Evolutionary conservation across 2,329 filamentous ascomycete genomes (phyloP).

Genomic region (Chaetomium globosum): DNA sequence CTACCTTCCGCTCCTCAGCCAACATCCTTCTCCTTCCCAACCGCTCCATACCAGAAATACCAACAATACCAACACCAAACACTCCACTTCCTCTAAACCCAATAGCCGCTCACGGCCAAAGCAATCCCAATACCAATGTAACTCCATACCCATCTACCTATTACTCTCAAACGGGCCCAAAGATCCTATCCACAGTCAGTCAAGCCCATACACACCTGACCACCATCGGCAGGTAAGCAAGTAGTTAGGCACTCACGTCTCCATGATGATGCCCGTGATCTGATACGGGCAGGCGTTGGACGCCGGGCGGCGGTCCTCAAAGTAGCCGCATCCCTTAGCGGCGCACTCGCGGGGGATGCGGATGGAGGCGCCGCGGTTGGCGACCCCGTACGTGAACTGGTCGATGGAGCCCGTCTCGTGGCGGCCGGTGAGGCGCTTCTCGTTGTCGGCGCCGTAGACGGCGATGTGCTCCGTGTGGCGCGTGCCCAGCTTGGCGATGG

Average conservation of each 20-base stretch:
- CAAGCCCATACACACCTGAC: neutral
- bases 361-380: conserved; percentile 93
- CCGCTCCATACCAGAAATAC: neutral
- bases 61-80: neutral
- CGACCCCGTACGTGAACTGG: conserved; percentile 89
- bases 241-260: conserved; percentile 34
- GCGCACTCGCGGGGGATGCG: conserved; percentile 72
- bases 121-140: neutral
- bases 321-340: conserved; percentile 72
- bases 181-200: neutral
- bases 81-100: neutral
- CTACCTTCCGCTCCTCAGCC: neutral
- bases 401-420: conserved; percentile 98
- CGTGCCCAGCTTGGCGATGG: conserved; percentile 78
- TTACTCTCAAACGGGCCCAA: neutral
- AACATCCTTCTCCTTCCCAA: neutral
- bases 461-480: conserved; percentile 82
- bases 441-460: conserved; percentile 94
- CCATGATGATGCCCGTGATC: conserved; percentile 51
- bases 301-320: conserved; percentile 63
- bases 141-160: neutral
- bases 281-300: conserved; percentile 82
- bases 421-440: conserved; percentile 84
- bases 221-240: neutral
- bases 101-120: neutral